Evolutionary conservation across 2,329 filamentous ascomycete genomes (phyloP), one percentile per base, ranked within the genome.

Genomic region (Fusarium piperis): DNA sequence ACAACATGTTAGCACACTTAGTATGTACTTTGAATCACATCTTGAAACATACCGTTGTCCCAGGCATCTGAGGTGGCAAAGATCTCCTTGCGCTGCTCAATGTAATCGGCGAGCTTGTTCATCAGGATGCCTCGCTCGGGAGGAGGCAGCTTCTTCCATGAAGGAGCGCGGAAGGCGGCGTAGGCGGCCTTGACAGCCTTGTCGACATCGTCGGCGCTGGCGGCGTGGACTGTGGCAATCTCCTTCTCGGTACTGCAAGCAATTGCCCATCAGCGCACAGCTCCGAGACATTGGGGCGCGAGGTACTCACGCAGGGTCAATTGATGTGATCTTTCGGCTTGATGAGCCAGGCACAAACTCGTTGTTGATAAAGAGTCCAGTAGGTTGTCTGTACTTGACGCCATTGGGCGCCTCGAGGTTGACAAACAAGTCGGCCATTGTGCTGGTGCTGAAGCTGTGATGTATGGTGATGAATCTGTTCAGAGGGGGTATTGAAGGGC

Each of bases 321-420:
- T 73, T 11, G 76, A 77, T 35, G 65, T 67, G n/a, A 79, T 74
- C 28, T 76, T 79, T 28, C 71, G 65, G 30, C 70, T 75, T 2
- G 74, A 71, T 2, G 73, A 71, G 20, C 75, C 71, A 8, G 74
- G 59, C n/a, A 94, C 91, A 80, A 93, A 95, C 79, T 94, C 92
- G 70, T 95, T 95, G 84, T 94, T 93, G 84, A 95, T 95, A 81
- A 94, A 95, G 10, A 95, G 86, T 32, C 93, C 93, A 30, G 89
- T 87, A 3, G 93, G 92, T 83, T 94, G 92, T 15, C 81, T 84
- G 81, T 93, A 95, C 77, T 90, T 91, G 80, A 85, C 86, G 76
- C 93, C 93, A 81, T 95, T 95, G 11, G 93, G 93, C 62, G 93
- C 92, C 59, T 89, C 93, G 64, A 95, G 87, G 77, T 93, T 86